These are phyloP conservation scores for Melianthus villosus DNA, from an alignment of 441 rosid species.

Conservation along the genomic window DNA sequence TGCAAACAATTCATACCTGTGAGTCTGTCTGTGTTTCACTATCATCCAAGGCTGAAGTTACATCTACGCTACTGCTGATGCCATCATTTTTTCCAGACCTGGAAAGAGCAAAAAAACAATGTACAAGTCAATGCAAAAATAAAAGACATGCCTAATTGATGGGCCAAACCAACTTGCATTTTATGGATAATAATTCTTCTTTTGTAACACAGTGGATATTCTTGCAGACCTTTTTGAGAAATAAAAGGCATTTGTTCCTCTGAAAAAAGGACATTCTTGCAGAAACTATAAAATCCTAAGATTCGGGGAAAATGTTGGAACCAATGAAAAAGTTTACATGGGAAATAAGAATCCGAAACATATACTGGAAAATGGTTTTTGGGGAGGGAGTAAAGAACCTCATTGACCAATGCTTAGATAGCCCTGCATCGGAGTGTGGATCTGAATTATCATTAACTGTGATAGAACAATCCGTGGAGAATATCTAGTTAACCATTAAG, in stretches of 20 bases:
- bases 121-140: not conserved
- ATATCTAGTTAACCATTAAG: conserved; percentile 46
- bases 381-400: conserved; percentile 24
- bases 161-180: too few species aligned
- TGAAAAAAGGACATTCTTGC: too few species aligned
- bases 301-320: too few species aligned
- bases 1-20: conserved; percentile 62
- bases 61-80: conserved; percentile 17
- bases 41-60: conserved; percentile 23
- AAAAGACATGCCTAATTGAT: too few species aligned
- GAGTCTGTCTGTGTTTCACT: conserved; percentile 98
- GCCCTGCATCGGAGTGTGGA: conserved; percentile 39
- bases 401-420: conserved; percentile 52
- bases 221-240: too few species aligned
- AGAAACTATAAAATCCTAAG: too few species aligned
- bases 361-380: too few species aligned
- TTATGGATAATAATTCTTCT: too few species aligned
- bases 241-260: too few species aligned
- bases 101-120: conserved; percentile 9
- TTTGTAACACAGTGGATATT: too few species aligned
- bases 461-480: conserved; percentile 24
- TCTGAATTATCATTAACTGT: conserved; percentile 32
- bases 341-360: too few species aligned
- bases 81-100: conserved; percentile 40
- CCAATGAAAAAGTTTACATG: too few species aligned